phyloP scores from a whole-genome alignment of 345 rosid genomes.

The Linum usitatissimum region DNA sequence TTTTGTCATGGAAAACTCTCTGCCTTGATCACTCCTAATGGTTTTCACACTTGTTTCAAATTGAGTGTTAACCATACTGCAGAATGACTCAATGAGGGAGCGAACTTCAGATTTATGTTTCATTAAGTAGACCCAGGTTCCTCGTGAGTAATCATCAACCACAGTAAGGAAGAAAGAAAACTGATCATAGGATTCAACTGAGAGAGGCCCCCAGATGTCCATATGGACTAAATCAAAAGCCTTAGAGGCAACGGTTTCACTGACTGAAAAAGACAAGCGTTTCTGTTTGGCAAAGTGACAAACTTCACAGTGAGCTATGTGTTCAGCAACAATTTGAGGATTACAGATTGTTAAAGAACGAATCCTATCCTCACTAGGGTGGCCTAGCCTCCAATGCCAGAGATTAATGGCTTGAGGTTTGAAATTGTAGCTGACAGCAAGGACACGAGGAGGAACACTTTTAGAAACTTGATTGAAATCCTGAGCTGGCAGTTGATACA shows the following conservation, averaged over 20 bases:
- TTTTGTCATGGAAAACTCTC: neutral
- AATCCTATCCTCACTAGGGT: neutral
- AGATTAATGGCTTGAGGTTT: neutral
- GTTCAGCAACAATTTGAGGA: neutral
- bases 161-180: neutral
- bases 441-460: no score
- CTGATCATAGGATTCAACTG: neutral
- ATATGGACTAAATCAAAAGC: neutral
- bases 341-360: neutral
- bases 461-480: no score
- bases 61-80: neutral
- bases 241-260: neutral
- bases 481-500: neutral
- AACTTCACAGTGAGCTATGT: neutral
- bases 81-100: neutral
- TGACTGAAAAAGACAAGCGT: neutral
- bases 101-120: neutral
- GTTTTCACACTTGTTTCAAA: neutral
- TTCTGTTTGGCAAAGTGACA: neutral
- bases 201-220: neutral
- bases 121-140: neutral
- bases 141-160: neutral
- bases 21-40: neutral
- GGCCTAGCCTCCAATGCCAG: neutral
- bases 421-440: neutral